phyloP scores from a whole-genome alignment of 768 basidiomycete species.

The Mycena venus region DNA sequence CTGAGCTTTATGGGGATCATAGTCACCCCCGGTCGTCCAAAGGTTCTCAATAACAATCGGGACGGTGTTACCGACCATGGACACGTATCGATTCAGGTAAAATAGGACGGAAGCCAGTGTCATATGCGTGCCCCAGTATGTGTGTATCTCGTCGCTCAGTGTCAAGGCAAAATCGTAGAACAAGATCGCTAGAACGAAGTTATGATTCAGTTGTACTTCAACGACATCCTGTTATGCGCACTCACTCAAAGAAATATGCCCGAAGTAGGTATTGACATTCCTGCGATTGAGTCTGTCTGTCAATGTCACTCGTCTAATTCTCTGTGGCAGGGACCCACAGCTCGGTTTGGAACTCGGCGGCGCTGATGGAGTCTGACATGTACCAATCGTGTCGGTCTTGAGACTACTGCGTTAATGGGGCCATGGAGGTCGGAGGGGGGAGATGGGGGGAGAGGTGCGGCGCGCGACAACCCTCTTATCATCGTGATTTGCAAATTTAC shows the following conservation, averaged over 20 bases:
- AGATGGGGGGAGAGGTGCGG: no score
- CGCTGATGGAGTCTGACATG: background rate
- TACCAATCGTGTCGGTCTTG: background rate
- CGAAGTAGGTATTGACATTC: background rate
- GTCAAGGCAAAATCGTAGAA: constrained; percentile 22
- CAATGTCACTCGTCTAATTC: background rate
- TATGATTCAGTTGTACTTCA: no score
- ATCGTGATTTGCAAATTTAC: no score
- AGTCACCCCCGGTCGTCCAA: constrained; percentile 40
- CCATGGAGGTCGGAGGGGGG: background rate
- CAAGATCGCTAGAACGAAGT: constrained; percentile 12
- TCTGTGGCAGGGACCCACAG: background rate
- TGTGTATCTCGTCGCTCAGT: background rate
- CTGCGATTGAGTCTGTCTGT: background rate
- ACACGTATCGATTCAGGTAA: constrained; percentile 38
- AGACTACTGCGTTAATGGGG: background rate
- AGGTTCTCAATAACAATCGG: constrained; percentile 27
- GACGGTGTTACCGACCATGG: constrained; percentile 26
- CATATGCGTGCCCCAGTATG: background rate
- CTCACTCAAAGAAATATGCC: background rate
- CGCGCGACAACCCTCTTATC: no score
- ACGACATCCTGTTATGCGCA: no score
- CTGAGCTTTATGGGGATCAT: constrained; percentile 36
- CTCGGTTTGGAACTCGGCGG: background rate
- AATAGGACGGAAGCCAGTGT: constrained; percentile 32